Conservation (phyloP, 192 early-diverging fungal species). For the Coemansia sp. region DNA sequence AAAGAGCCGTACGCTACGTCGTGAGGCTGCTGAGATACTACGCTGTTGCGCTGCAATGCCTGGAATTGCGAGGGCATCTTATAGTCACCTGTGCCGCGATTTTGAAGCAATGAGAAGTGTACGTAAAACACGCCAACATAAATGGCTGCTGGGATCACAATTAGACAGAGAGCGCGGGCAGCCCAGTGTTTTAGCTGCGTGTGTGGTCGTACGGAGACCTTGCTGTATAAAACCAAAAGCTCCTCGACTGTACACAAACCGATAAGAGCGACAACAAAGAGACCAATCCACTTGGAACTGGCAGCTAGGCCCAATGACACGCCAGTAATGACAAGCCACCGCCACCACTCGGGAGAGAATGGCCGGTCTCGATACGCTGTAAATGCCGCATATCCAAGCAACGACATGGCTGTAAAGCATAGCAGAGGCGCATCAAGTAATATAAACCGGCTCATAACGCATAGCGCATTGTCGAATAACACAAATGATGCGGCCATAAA, state of each 20-base stretch:
- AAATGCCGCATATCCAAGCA: conserved; percentile 62
- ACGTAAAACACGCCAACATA: conserved; percentile 87
- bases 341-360: conserved; percentile 66
- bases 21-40: conserved; percentile 49
- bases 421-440: too few relatives aligned
- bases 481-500: too few relatives aligned
- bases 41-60: conserved; percentile 75
- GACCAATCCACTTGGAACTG: conserved; percentile 97
- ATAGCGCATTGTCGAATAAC: too few relatives aligned
- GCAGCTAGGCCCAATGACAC: conserved; percentile 62
- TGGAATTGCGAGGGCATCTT: conserved; percentile 92
- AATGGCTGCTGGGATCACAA: conserved; percentile 69
- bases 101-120: conserved; percentile 82
- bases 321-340: conserved; percentile 64
- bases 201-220: conserved; percentile 59
- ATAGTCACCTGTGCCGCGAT: conserved; percentile 85
- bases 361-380: conserved; percentile 47
- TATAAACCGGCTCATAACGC: too few relatives aligned
- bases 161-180: conserved; percentile 79
- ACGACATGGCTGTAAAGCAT: conserved; percentile 60
- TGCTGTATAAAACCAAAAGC: conserved; percentile 80
- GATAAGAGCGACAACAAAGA: conserved; percentile 86
- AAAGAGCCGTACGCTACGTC: conserved; percentile 31
- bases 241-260: conserved; percentile 89
- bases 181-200: conserved; percentile 74